Evolutionary conservation across 192 early-diverging fungal genomes (phyloP).

Genomic region (Entophlyctis luteolus): DNA sequence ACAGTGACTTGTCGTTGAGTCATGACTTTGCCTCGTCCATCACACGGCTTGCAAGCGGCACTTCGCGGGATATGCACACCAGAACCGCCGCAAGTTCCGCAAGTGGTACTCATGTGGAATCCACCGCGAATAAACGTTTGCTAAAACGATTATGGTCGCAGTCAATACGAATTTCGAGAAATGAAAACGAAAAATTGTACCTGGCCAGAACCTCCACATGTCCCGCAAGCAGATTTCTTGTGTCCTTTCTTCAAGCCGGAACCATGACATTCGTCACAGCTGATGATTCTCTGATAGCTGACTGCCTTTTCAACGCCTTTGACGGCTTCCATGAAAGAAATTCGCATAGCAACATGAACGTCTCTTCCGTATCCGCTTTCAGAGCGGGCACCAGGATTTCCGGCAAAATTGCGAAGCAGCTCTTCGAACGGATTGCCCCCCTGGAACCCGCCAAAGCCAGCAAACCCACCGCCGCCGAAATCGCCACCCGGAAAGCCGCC

Average conservation of each 20-base stretch:
- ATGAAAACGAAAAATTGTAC: constrained; percentile 20
- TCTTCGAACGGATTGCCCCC: constrained; percentile 71
- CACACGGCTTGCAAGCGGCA: constrained; percentile 72
- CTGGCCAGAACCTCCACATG: constrained; percentile 82
- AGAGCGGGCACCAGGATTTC: constrained; percentile 39
- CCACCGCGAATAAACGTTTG: constrained; percentile 79
- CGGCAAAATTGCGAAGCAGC: constrained; percentile 49
- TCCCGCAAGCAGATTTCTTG: constrained; percentile 63
- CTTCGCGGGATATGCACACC: constrained; percentile 66
- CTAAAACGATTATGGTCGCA: no score
- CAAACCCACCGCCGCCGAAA: constrained; percentile 40
- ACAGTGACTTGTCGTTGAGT: constrained; percentile 69
- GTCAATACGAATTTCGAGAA: no score
- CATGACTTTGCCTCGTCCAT: constrained; percentile 75
- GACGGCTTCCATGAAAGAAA: constrained; percentile 89
- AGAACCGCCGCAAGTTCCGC: constrained; percentile 78
- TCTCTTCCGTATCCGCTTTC: constrained; percentile 51
- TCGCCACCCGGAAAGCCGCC: constrained; percentile 35
- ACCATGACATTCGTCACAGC: constrained; percentile 78
- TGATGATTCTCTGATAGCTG: constrained; percentile 59
- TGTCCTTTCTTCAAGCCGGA: constrained; percentile 74
- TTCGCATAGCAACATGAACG: constrained; percentile 59
- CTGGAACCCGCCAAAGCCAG: constrained; percentile 56
- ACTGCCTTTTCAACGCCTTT: constrained; percentile 70
- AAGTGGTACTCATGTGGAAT: constrained; percentile 85